phyloP scores from a whole-genome alignment of 768 basidiomycete species.

The Termitomyces sp. region DNA sequence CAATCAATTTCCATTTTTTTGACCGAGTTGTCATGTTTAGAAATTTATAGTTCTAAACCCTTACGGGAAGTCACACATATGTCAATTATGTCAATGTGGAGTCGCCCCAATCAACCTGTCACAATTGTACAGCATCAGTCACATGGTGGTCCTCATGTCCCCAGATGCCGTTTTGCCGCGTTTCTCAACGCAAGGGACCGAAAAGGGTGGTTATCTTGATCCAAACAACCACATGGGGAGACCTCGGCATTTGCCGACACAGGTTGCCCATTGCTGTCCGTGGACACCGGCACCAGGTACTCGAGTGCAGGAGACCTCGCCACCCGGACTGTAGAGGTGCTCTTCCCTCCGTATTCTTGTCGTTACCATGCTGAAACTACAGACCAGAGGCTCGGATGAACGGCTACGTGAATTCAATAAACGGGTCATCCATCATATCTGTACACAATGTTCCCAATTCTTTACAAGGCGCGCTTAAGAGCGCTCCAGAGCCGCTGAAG shows the following conservation, averaged over 20 bases:
- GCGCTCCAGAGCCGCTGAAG: slow-evolving; percentile 5
- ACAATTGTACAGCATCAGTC: no score
- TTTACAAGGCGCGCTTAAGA: slow-evolving; percentile 10
- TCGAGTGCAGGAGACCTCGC: slow-evolving; percentile 11
- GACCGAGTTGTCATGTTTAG: no score
- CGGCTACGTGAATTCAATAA: slow-evolving; percentile 2
- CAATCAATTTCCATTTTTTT: no score
- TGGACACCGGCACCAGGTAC: slow-evolving; percentile 14
- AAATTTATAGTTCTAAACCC: no score
- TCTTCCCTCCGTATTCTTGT: background rate
- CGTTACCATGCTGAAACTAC: background rate
- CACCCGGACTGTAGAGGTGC: slow-evolving; percentile 6
- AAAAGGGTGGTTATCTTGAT: background rate
- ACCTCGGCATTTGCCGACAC: slow-evolving; percentile 7
- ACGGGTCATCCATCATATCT: slow-evolving; percentile 1
- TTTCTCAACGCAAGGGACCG: background rate
- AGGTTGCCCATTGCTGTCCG: slow-evolving; percentile 7
- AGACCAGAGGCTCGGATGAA: slow-evolving; percentile 4
- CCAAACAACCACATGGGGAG: slow-evolving; percentile 2
- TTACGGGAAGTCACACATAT: no score
- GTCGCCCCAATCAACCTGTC: no score
- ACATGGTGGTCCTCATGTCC: no score
- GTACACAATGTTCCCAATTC: slow-evolving; percentile 6
- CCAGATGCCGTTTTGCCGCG: no score
- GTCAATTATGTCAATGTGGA: no score